Evolutionary conservation across 441 rosid species (phyloP).

Genomic region (Erodium trifolium): DNA sequence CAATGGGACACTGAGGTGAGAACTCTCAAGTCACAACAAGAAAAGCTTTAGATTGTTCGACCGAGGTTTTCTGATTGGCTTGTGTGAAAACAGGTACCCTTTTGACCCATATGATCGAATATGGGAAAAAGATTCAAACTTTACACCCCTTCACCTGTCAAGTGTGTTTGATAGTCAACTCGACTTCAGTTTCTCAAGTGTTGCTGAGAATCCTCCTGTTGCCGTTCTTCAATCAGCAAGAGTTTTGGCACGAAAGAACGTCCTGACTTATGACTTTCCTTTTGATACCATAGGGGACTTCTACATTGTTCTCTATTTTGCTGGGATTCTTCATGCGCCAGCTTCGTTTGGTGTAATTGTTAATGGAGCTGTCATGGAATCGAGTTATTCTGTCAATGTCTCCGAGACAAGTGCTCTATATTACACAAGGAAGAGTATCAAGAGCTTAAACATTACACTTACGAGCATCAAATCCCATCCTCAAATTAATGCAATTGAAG

Average conservation of each 20-base stretch:
- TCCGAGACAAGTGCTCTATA: slow-evolving; percentile 46
- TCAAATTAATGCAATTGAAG: slow-evolving; percentile 67
- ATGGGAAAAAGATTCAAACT: slow-evolving; percentile 73
- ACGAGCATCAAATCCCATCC: slow-evolving; percentile 48
- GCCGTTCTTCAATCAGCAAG: slow-evolving; percentile 70
- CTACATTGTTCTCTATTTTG: slow-evolving; percentile 67
- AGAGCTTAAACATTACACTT: slow-evolving; percentile 51
- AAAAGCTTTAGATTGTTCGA: background rate
- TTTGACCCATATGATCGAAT: slow-evolving; percentile 73
- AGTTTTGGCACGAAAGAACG: slow-evolving; percentile 48
- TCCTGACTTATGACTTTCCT: slow-evolving; percentile 47
- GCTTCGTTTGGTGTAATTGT: slow-evolving; percentile 52
- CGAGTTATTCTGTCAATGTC: slow-evolving; percentile 40
- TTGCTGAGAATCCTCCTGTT: slow-evolving; percentile 53
- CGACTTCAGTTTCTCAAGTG: slow-evolving; percentile 30
- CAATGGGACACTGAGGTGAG: slow-evolving; percentile 54
- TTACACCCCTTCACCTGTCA: slow-evolving; percentile 51
- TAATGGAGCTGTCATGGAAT: slow-evolving; percentile 44
- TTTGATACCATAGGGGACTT: slow-evolving; percentile 44
- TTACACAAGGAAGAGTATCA: slow-evolving; percentile 33
- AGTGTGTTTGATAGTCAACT: slow-evolving; percentile 29
- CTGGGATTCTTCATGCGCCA: slow-evolving; percentile 59
- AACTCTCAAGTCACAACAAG: background rate
- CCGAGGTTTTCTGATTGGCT: slow-evolving; percentile 3
- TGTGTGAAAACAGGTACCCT: slow-evolving; percentile 53